Evolutionary conservation across 169 alveolate genomes (phyloP), one percentile per base, ranked within the genome.

Genomic region (Babesia divergens): DNA sequence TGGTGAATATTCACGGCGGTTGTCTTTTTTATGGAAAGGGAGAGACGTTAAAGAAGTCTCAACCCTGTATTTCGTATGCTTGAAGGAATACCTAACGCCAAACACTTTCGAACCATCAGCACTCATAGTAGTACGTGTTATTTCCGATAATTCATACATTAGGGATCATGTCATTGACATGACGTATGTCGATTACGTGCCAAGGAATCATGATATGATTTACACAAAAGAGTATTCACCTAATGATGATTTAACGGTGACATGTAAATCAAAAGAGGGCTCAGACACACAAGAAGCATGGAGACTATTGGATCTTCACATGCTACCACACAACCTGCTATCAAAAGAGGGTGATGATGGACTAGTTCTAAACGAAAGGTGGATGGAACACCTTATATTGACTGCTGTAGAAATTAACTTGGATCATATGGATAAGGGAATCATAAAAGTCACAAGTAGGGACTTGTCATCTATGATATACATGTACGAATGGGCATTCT

Each of bases 21-120:
- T 62, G 18, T 62, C 72, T 1, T 62, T 62, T 24, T 29, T 62
- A 62, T 46, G 72, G 56, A 43, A 44, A 20, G 72, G 72, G 3
- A n/a, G 18, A 16, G 7, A 2, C 22, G 60, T 47, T 2, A 2
- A 16, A 24, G 5, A 1, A 14, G 34, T 37, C 13, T 28, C 72
- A 7, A 62, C 60, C 0, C 24, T 62, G 20, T 28, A 62, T 44
- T 62, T 43, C 29, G 28, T 62, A 4, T 62, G 72, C 34, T 16
- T 62, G 44, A 62, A 62, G 44, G 47, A 62, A 51, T 24, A n/a
- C 31, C 9, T 22, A 11, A n/a, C 6, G 2, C 50, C 46, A 46
- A 50, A 43, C 0, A 29, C 14, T 11, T 62, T 31, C 37, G 24
- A 2, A 24, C 62, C 59, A 2, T 26, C 51, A 22, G 72, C 60